Percentiles rank a stretch among this genome's conserved stretches.
These are phyloP conservation scores for Magnusiomyces paraingens DNA, from an alignment of 1,139 yeast genomes.

Conservation along the genomic window DNA sequence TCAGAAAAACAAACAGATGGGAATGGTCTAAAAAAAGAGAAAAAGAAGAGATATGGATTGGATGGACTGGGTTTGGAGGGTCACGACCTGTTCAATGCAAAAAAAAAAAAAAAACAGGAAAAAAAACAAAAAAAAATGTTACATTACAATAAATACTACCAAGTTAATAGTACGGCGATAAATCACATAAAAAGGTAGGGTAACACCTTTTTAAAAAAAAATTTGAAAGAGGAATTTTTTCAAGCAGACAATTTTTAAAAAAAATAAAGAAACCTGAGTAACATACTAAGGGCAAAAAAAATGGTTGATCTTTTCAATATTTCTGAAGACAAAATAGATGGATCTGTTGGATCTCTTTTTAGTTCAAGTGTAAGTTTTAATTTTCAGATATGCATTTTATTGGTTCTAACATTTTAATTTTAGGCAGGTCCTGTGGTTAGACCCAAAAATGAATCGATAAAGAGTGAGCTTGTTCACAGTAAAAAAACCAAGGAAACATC, in stretches of 20 bases:
- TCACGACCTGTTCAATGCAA: not conserved
- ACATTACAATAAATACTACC: not conserved
- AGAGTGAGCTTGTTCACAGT: slow-evolving; percentile 22
- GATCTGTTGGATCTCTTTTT: slow-evolving; percentile 22
- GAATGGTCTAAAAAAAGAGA: not conserved
- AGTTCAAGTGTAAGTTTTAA: slow-evolving; percentile 18
- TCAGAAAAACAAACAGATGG: not conserved
- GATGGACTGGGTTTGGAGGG: not conserved
- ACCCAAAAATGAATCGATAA: slow-evolving; percentile 21
- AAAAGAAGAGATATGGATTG: not conserved
- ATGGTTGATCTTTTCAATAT: slow-evolving; percentile 13
- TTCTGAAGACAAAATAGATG: slow-evolving; percentile 16
- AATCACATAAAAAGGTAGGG: not conserved
- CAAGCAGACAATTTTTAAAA: not conserved
- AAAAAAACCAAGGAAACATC: slow-evolving; percentile 14
- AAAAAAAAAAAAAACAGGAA: slow-evolving; percentile 5
- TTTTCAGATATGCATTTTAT: not conserved
- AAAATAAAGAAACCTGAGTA: not conserved
- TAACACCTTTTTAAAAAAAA: not conserved
- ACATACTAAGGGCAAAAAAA: not conserved
- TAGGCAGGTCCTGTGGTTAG: slow-evolving; percentile 28
- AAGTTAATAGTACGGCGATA: not conserved
- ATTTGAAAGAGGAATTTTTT: too few species aligned
- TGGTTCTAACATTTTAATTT: not conserved
- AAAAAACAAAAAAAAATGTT: slow-evolving; percentile 1